Conservation (phyloP, 176 grass and related monocot genomes). For the Bothriochloa decipiens region DNA sequence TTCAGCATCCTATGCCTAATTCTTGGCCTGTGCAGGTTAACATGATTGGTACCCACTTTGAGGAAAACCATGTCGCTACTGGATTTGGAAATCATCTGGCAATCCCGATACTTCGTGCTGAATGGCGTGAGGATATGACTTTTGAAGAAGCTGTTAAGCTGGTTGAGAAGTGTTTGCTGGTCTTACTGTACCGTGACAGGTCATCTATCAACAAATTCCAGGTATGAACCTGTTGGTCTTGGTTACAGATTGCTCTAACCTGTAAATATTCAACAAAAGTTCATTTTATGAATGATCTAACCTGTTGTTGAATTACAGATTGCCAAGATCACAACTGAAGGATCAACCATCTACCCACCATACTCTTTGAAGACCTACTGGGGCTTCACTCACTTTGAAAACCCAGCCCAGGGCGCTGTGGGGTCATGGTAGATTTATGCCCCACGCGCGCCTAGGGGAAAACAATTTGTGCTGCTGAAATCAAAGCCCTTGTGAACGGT, state of each 20-base stretch:
- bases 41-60: constrained; percentile 99
- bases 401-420: constrained; percentile 76
- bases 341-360: constrained; percentile 81
- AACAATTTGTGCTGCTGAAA: constrained; percentile 23
- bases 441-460: neutral
- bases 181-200: constrained; percentile 94
- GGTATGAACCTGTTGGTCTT: constrained; percentile 45
- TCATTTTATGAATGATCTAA: neutral
- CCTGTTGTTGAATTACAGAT: constrained; percentile 45
- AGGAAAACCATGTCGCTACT: constrained; percentile 95
- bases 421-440: constrained; percentile 85
- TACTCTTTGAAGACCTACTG: constrained; percentile 89
- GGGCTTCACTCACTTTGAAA: constrained; percentile 85
- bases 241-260: neutral
- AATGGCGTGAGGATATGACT: constrained; percentile 91
- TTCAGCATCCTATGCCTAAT: constrained; percentile 14
- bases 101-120: constrained; percentile 86
- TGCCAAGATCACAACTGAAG: constrained; percentile 85
- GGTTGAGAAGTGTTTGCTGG: constrained; percentile 93
- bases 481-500: constrained; percentile 15
- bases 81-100: constrained; percentile 99
- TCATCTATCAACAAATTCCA: constrained; percentile 99
- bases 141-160: constrained; percentile 99
- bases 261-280: neutral
- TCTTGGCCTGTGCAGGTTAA: constrained; percentile 62